Evolutionary conservation across 441 rosid genomes (phyloP).

Genomic region (Isatis lusitanica): DNA sequence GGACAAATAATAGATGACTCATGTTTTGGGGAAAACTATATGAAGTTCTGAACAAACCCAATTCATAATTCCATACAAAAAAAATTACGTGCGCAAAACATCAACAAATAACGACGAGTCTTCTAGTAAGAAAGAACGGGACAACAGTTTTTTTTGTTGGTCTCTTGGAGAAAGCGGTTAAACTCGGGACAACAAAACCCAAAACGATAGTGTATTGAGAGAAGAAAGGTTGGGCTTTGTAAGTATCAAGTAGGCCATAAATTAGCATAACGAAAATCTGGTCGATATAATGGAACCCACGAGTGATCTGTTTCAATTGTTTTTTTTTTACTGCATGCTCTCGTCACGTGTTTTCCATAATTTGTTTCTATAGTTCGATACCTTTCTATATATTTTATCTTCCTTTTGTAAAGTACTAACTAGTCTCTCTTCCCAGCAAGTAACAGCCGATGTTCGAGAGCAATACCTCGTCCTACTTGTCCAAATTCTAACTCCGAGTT

Average conservation of each 20-base stretch:
- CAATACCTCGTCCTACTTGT: not conserved
- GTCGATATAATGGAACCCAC: not conserved
- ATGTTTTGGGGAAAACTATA: not conserved
- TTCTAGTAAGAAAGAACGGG: not conserved
- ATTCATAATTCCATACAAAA: not conserved
- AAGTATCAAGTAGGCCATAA: conserved; percentile 3
- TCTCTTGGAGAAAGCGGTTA: no score
- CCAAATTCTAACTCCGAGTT: not conserved
- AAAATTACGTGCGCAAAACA: not conserved
- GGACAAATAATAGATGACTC: not conserved
- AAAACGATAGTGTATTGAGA: not conserved
- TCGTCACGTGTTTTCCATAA: no score
- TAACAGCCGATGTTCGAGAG: no score
- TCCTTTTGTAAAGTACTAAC: no score
- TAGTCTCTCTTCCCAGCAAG: no score
- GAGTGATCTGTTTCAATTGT: not conserved
- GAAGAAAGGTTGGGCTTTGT: conserved; percentile 14
- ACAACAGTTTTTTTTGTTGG: no score
- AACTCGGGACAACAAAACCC: no score
- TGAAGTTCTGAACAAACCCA: not conserved
- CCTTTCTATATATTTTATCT: no score
- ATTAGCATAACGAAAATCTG: not conserved
- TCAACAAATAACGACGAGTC: not conserved
- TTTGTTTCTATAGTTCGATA: no score
- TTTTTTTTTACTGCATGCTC: not conserved